These are phyloP conservation scores for Harrya chromipes DNA, from an alignment of 768 basidiomycete genomes.

Conservation along the genomic window DNA sequence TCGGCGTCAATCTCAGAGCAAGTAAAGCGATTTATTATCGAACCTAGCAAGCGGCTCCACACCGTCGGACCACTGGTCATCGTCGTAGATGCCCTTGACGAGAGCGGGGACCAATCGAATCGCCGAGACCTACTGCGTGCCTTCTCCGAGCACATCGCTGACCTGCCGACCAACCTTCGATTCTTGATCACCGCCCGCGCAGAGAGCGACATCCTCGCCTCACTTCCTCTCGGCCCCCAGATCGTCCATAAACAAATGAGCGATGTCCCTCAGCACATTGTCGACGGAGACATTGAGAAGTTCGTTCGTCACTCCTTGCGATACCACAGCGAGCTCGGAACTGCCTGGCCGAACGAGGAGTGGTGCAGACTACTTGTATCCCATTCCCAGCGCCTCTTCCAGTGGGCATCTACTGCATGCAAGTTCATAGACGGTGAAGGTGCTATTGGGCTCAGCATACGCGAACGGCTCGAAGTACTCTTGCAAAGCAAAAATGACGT, in stretches of 20 bases:
- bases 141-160: conserved; percentile 11
- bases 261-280: conserved; percentile 8
- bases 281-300: conserved; percentile 16
- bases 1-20: conserved; percentile 21
- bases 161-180: conserved; percentile 23
- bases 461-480: conserved; percentile 14
- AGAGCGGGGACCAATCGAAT: conserved; percentile 17
- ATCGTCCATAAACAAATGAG: conserved; percentile 15
- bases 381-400: conserved; percentile 31
- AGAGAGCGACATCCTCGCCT: conserved; percentile 21
- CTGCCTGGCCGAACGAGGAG: conserved; percentile 15
- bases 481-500: neutral
- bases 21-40: conserved; percentile 27
- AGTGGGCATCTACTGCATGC: conserved; percentile 34
- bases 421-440: conserved; percentile 22
- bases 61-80: conserved; percentile 32
- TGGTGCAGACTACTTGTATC: conserved; percentile 22
- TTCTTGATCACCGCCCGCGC: conserved; percentile 28
- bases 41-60: conserved; percentile 21
- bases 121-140: conserved; percentile 22
- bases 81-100: conserved; percentile 36
- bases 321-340: conserved; percentile 10
- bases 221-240: neutral
- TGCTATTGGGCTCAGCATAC: conserved; percentile 9
- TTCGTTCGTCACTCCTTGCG: conserved; percentile 16